A percentile compares a stretch with the other conserved stretches of the same genome.
Conservation (phyloP, 495 filamentous ascomycete genomes). For the Neurospora intermedia region DNA sequence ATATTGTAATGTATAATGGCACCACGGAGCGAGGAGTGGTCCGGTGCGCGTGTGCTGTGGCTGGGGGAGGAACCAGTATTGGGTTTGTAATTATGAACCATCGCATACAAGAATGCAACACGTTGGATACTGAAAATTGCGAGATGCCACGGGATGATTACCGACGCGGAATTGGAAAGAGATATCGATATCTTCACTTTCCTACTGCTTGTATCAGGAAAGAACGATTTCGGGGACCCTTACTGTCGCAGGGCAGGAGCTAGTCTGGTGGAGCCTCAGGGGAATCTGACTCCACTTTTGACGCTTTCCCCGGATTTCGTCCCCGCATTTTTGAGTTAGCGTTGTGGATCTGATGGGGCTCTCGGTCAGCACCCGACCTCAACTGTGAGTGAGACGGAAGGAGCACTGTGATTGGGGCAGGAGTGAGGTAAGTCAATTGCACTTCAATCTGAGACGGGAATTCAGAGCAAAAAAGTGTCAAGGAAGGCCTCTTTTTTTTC, state of each 20-base stretch:
- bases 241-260: background rate
- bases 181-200: background rate
- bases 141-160: too few relatives aligned
- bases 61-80: background rate
- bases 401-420: background rate
- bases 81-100: too few relatives aligned
- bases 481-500: background rate
- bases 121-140: too few relatives aligned
- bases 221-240: background rate
- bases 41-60: background rate
- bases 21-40: slow-evolving; percentile 5
- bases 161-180: too few relatives aligned
- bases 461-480: background rate
- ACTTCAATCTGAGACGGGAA: background rate
- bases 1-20: slow-evolving; percentile 4
- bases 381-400: background rate
- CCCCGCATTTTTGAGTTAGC: slow-evolving; percentile 13
- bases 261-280: background rate
- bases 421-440: background rate
- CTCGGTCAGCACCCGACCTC: slow-evolving; percentile 3
- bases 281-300: slow-evolving; percentile 5
- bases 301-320: slow-evolving; percentile 17
- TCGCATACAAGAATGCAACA: too few relatives aligned
- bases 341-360: slow-evolving; percentile 11
- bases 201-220: background rate